Evolutionary conservation across 768 basidiomycete genomes (phyloP).

Genomic region (Pisolithus microcarpus): DNA sequence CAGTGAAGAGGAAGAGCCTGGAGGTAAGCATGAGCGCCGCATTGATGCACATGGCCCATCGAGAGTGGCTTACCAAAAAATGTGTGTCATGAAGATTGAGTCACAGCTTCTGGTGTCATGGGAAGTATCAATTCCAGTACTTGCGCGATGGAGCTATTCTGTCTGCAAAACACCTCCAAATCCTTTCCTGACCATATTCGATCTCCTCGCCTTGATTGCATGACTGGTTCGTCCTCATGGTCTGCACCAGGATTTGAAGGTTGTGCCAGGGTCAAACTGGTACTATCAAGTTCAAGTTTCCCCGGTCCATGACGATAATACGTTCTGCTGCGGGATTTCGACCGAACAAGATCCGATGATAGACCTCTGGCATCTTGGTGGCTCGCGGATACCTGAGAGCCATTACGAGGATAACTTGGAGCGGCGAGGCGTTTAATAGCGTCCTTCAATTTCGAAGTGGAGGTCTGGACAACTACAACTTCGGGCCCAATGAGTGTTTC

Average conservation of each 20-base stretch:
- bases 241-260: slow-evolving; percentile 26
- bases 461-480: slow-evolving; percentile 12
- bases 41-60: neutral
- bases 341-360: slow-evolving; percentile 43
- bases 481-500: slow-evolving; percentile 62
- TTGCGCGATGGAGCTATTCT: slow-evolving; percentile 80
- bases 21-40: slow-evolving; percentile 8
- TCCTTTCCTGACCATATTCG: slow-evolving; percentile 76
- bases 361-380: slow-evolving; percentile 19
- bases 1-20: slow-evolving; percentile 1
- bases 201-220: slow-evolving; percentile 35
- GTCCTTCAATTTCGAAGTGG: slow-evolving; percentile 26
- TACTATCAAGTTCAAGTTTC: slow-evolving; percentile 52
- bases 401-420: slow-evolving; percentile 9
- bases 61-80: slow-evolving; percentile 16
- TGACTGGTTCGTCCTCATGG: slow-evolving; percentile 25
- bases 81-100: slow-evolving; percentile 17
- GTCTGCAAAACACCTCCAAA: slow-evolving; percentile 75
- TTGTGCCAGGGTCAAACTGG: slow-evolving; percentile 13
- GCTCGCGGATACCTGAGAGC: slow-evolving; percentile 19
- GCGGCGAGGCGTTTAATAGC: slow-evolving; percentile 29
- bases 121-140: slow-evolving; percentile 62
- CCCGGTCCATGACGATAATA: slow-evolving; percentile 61
- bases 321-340: slow-evolving; percentile 63
- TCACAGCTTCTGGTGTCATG: slow-evolving; percentile 35